A percentile compares a stretch with the other conserved stretches of the same genome.
These are phyloP conservation scores for Dryas drummondii DNA, from an alignment of 306 rosid genomes.

Conservation along the genomic window DNA sequence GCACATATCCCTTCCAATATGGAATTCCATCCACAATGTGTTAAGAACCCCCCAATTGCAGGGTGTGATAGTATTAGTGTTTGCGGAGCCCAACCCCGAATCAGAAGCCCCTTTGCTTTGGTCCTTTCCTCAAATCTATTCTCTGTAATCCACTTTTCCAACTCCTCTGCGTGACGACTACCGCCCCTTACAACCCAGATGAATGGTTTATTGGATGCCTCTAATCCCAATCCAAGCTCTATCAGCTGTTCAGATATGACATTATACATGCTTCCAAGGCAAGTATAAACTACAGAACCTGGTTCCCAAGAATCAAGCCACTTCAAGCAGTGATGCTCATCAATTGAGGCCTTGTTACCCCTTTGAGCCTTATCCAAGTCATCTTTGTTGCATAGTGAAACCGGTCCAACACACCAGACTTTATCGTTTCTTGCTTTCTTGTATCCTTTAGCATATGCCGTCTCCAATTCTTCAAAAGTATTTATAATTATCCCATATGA, in stretches of 20 bases:
- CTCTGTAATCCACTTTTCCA: slow-evolving; percentile 12
- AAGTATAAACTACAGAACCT: slow-evolving; percentile 33
- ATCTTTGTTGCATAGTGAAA: slow-evolving; percentile 26
- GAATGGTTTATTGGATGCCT: too few relatives aligned
- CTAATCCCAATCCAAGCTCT: too few relatives aligned
- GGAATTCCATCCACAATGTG: slow-evolving; percentile 43
- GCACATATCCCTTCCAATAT: slow-evolving; percentile 27
- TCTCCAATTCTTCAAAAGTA: background rate
- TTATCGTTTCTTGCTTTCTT: slow-evolving; percentile 30
- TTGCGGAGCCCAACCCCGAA: slow-evolving; percentile 80
- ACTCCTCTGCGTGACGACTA: too few relatives aligned
- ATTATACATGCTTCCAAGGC: too few relatives aligned
- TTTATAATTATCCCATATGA: slow-evolving; percentile 12
- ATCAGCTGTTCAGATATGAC: too few relatives aligned
- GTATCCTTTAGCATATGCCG: slow-evolving; percentile 27
- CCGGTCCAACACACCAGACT: slow-evolving; percentile 45
- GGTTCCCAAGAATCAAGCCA: slow-evolving; percentile 46
- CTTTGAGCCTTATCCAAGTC: slow-evolving; percentile 43
- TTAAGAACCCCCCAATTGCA: slow-evolving; percentile 38
- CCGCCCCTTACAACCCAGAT: too few relatives aligned
- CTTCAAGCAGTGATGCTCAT: slow-evolving; percentile 18
- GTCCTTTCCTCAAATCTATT: slow-evolving; percentile 47
- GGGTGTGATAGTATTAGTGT: slow-evolving; percentile 51
- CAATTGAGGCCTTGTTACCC: slow-evolving; percentile 37
- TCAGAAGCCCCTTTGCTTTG: slow-evolving; percentile 45